phyloP scores from a whole-genome alignment of 2,329 filamentous ascomycete species.

The Cladosporium sp. region DNA sequence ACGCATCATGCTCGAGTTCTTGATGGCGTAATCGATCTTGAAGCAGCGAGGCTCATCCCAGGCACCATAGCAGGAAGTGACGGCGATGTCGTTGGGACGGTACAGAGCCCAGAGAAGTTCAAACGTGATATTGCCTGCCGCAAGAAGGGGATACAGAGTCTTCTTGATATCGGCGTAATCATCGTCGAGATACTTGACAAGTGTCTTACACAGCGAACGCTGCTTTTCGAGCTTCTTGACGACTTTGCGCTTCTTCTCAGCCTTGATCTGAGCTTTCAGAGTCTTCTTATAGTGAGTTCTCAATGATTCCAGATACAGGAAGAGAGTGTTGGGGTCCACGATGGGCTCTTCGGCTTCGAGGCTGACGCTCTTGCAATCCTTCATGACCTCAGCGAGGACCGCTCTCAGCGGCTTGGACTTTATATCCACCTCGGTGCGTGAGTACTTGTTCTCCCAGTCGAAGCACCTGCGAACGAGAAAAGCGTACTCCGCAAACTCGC shows the following conservation, averaged over 20 bases:
- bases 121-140: constrained; percentile 82
- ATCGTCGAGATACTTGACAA: constrained; percentile 74
- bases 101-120: constrained; percentile 86
- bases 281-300: constrained; percentile 60
- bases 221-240: constrained; percentile 60
- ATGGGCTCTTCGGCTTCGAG: constrained; percentile 77
- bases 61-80: constrained; percentile 73
- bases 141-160: constrained; percentile 75
- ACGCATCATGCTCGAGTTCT: constrained; percentile 67
- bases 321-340: constrained; percentile 50
- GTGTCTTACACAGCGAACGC: constrained; percentile 66
- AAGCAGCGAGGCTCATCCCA: constrained; percentile 77
- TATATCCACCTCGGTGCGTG: constrained; percentile 74
- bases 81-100: constrained; percentile 81
- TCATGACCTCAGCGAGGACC: constrained; percentile 69
- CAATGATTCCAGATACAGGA: constrained; percentile 75
- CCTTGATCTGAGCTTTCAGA: constrained; percentile 60
- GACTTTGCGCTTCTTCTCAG: constrained; percentile 62
- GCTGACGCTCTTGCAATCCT: constrained; percentile 74
- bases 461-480: constrained; percentile 84
- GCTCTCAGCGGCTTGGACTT: constrained; percentile 79
- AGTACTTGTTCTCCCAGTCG: constrained; percentile 80
- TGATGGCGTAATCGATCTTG: constrained; percentile 75
- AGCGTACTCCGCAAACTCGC: constrained; percentile 74
- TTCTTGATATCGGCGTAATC: constrained; percentile 80